Evolutionary conservation across 2,329 filamentous ascomycete species (phyloP), one percentile per base, ranked within the genome.

Genomic region (Pleoardoris graminearum): DNA sequence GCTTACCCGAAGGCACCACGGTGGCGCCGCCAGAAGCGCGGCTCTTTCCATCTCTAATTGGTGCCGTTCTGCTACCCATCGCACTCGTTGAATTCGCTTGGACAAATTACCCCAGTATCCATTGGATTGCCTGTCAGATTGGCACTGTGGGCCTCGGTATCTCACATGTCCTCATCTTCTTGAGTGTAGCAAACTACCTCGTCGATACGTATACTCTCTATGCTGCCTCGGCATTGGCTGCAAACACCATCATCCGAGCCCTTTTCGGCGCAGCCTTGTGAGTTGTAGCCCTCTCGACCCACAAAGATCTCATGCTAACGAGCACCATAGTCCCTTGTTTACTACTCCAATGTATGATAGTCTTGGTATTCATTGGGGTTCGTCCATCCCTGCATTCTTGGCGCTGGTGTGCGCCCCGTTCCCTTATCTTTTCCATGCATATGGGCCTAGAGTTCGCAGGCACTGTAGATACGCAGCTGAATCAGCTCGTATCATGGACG

Each of bases 401-500:
- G 83, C 88, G 0, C 71, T 91, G 3, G 81, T 80, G 8, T 91
- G 88, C 71, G 76, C 90, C n/a, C 88, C 89, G 0, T 87, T 89
- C 65, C 89, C 89, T 0, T 87, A 89, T 71, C 69, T 92, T 11
- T 90, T 93, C 72, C 89, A 88, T 76, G 85, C 82, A 61, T 90
- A 90, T 68, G 89, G 89, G 27, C 75, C 71, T 4, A 17, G 56
- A 23, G 87, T 92, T 61, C 80, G 88, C 17, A 76, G 79, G 68
- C 82, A 79, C 65, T 90, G 88, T 79, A 86, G 86, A 75, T 91
- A 82, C 64, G 84, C 88, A 4, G 80, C 83, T 7, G 81, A 90
- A 70, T 83, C 87, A 4, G 33, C 7, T 16, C 4, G 7, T 4
- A 16, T 36, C 14, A 3, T 36, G 8, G 12, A 17, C 7, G 16